Base-by-base conservation (phyloP, 768 basidiomycete genomes). In the Xerocomus spinulosus region DNA sequence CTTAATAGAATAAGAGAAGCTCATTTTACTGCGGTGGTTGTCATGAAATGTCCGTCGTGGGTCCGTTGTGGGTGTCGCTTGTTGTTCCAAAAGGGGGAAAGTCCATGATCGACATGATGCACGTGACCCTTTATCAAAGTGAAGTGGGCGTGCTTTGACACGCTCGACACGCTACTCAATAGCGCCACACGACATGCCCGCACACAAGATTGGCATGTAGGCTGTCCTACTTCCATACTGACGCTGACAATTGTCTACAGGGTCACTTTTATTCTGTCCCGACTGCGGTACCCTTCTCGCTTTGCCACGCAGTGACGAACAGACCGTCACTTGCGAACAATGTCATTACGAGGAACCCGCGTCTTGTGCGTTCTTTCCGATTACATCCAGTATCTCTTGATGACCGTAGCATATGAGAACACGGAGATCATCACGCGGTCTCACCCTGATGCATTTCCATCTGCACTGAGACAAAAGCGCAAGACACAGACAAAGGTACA, bases 401-500 rank as follows among this genome's bases (percentile, higher is more conserved):
- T 35, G 33, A 23, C 38, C 14, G 5, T 56, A 96, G 93, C 92
- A 3, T 98, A 95, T 64, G 93, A 97, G 57, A 88, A 92, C 67
- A 85, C 85, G 24, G 81, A 87, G 54, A 92, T 94, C 41, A 82
- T 83, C 44, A 98, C 96, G 0, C 83, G 81, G 21, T 96, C 94
- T 8, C 88, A 92, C 53, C 88, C 92, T 0, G 90, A 93, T 46
- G 95, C 96, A 3, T 97, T 98, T 66, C 95, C 96, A 0, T 93
- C 91, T 23, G 78, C 84, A 0, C 68, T 98, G 50, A 73, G 85
- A 59, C 89, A 94, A 56, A 91, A 91, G 58, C 76, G 88, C 47
- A 91, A 94, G 68, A 96, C 92, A 0, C 84, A 91, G 66, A 92
- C 89, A 9, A 90, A 89, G 61, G 68, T 73, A 15, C 87, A 90